Conservation (phyloP, 2,329 filamentous ascomycete genomes). For the Fusarium anthophilum region DNA sequence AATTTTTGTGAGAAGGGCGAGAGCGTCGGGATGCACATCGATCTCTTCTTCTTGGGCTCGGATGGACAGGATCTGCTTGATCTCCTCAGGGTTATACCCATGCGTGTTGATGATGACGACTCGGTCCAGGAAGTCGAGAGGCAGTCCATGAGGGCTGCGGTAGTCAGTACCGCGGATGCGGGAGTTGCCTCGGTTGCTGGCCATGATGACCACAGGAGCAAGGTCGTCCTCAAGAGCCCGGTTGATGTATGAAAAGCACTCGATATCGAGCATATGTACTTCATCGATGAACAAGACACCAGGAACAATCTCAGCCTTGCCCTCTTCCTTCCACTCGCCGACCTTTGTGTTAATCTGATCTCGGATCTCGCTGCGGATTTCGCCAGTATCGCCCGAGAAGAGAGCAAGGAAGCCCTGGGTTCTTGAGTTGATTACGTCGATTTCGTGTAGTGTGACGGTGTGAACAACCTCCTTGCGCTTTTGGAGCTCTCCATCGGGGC, state of each 20-base stretch:
- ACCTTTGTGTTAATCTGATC: conserved; percentile 99
- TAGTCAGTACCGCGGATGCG: conserved; percentile 95
- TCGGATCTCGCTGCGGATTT: conserved; percentile 95
- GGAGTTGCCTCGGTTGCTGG: conserved; percentile 92
- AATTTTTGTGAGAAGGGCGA: conserved; percentile 94
- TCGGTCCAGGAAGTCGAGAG: conserved; percentile 94
- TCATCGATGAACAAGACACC: conserved; percentile 98
- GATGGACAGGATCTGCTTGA: conserved; percentile 91
- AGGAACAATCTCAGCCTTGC: conserved; percentile 97
- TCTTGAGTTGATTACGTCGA: conserved; percentile 98
- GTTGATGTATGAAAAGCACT: conserved; percentile 99
- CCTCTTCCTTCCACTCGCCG: conserved; percentile 98
- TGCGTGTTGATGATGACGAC: conserved; percentile 97
- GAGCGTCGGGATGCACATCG: conserved; percentile 86
- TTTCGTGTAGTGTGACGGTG: conserved; percentile 96
- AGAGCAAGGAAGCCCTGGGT: conserved; percentile 98
- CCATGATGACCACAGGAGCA: conserved; percentile 98
- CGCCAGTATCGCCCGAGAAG: conserved; percentile 97
- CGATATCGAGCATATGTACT: conserved; percentile 99
- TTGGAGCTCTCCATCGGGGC: conserved; percentile 95
- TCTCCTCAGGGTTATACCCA: conserved; percentile 82
- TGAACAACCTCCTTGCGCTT: conserved; percentile 97
- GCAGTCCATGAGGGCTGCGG: conserved; percentile 90
- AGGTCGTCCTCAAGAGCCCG: conserved; percentile 94
- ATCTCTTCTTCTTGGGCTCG: conserved; percentile 96